phyloP scores from a whole-genome alignment of 495 filamentous ascomycete genomes.

The Cenococcum geophilum region DNA sequence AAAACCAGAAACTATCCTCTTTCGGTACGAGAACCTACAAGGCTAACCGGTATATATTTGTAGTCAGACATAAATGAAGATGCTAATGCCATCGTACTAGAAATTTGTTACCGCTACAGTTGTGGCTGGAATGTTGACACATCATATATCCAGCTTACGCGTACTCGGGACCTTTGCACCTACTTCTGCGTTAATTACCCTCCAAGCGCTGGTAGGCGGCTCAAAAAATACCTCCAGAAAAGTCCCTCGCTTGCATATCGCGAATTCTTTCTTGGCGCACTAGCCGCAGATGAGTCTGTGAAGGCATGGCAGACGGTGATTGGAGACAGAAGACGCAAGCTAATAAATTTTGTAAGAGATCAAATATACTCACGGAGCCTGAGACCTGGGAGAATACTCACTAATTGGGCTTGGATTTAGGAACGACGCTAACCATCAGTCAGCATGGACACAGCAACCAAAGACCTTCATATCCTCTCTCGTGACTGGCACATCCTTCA shows the following conservation, averaged over 20 bases:
- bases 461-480: slow-evolving; percentile 11
- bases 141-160: slow-evolving; percentile 13
- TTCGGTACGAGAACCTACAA: slow-evolving; percentile 6
- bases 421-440: slow-evolving; percentile 2
- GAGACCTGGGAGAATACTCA: not conserved
- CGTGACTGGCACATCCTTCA: slow-evolving; percentile 12
- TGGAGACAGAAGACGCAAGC: not conserved
- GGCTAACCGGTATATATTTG: not conserved
- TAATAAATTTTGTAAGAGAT: slow-evolving; percentile 9
- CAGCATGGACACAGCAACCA: slow-evolving; percentile 5
- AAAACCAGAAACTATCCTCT: slow-evolving; percentile 4
- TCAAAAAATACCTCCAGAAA: slow-evolving; percentile 2
- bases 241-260: slow-evolving; percentile 3
- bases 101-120: slow-evolving; percentile 12
- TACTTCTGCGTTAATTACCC: slow-evolving; percentile 27
- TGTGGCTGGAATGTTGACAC: slow-evolving; percentile 8
- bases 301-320: slow-evolving; percentile 2
- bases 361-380: not conserved
- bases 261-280: slow-evolving; percentile 13
- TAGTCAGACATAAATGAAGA: not conserved
- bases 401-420: not conserved
- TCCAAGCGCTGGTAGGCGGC: not conserved
- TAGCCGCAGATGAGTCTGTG: slow-evolving; percentile 13
- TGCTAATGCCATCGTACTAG: not conserved
- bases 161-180: slow-evolving; percentile 7